These are phyloP conservation scores for Urostyla sp. DNA, from an alignment of 73 alveolate species.

Conservation along the genomic window DNA sequence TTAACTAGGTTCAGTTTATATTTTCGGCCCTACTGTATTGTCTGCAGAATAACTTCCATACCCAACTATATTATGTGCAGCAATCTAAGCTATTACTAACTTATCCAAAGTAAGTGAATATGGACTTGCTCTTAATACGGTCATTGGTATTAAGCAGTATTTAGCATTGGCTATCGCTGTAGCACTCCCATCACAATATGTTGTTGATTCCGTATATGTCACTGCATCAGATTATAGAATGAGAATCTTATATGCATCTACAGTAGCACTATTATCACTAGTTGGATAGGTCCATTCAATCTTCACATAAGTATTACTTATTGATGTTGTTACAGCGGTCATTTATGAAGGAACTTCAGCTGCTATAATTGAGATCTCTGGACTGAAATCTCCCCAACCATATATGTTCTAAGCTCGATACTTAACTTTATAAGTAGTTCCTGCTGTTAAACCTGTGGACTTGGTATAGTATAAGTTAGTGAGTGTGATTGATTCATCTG, in stretches of 20 bases:
- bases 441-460: slow-evolving; percentile 22
- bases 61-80: slow-evolving; percentile 57
- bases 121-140: slow-evolving; percentile 33
- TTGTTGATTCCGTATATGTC: neutral
- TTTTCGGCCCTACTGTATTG: slow-evolving; percentile 39
- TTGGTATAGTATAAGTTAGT: neutral
- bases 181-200: slow-evolving; percentile 41
- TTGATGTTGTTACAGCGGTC: neutral
- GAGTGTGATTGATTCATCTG: slow-evolving; percentile 9
- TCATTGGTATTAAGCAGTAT: slow-evolving; percentile 55
- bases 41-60: slow-evolving; percentile 45
- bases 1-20: slow-evolving; percentile 34
- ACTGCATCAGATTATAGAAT: neutral
- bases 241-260: slow-evolving; percentile 38
- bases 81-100: slow-evolving; percentile 2
- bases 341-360: slow-evolving; percentile 32
- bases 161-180: slow-evolving; percentile 21
- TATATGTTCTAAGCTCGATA: slow-evolving; percentile 45
- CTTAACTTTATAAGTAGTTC: slow-evolving; percentile 32
- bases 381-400: slow-evolving; percentile 60
- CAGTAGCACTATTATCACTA: slow-evolving; percentile 21
- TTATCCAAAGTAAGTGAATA: slow-evolving; percentile 15
- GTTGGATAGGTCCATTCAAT: slow-evolving; percentile 45
- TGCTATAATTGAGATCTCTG: slow-evolving; percentile 34
- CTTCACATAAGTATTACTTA: slow-evolving; percentile 38